Evolutionary conservation across 192 early-diverging fungal genomes (phyloP), one percentile per base, ranked within the genome.

Genomic region (Coemansia sp.): DNA sequence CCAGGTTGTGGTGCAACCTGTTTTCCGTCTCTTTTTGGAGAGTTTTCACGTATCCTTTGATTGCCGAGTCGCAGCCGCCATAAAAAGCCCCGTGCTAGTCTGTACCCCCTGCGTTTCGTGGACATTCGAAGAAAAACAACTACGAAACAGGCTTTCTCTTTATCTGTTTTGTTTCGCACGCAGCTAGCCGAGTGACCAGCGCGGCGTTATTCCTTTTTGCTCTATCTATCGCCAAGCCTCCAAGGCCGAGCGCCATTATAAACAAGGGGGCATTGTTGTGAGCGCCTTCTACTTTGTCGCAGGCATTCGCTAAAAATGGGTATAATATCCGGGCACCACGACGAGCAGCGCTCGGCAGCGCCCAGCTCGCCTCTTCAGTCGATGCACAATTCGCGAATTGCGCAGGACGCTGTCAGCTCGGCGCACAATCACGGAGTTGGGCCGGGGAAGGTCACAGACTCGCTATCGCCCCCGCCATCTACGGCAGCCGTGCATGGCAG

Each of bases 301-400:
- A 33, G 31, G 26, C 21, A 9, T 23, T 23, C 11, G 9, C 52
- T 28, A 26, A 57, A 61, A 43, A 77, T 77, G 75, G 75, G 75
- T 39, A 55, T 77, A 47, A 65, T 77, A 63, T 69, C 69, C 21
- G 75, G 56, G 18, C 65, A 61, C 42, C 59, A 63, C 18, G 64
- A 66, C 42, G 33, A 66, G 28, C 59, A 77, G 35, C 64, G 65
- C 23, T 23, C 70, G 60, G 43, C 57, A 48, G 18, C 62, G 42
- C n/a, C 42, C 59, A 31, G 59, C 56, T 33, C 64, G 59, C 39
- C 60, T 61, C 47, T 34, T 50, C 50, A 62, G 21, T 36, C 21
- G 14, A 56, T 57, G 41, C 61, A 64, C 23, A 42, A 64, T 57
- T 48, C 64, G 28, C 26, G 23, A 23, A 41, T 39, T 41, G 64